These are phyloP conservation scores for Clavaria fumosa DNA, from an alignment of 768 basidiomycete genomes.

Conservation along the genomic window DNA sequence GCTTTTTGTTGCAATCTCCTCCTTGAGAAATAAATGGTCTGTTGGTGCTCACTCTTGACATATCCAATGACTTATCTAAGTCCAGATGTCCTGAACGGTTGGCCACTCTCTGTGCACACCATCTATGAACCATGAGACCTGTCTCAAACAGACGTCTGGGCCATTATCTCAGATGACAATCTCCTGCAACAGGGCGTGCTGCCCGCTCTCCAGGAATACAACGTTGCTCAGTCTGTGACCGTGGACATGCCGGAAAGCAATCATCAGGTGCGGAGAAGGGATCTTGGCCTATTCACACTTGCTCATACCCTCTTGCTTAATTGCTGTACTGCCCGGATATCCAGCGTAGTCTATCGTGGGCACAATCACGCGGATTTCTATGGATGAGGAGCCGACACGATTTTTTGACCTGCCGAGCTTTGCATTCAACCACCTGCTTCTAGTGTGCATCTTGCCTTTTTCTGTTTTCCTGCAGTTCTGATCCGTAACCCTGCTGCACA, in stretches of 20 bases:
- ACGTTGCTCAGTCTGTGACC: constrained; percentile 73
- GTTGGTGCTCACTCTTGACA: constrained; percentile 36
- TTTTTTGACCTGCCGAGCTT: constrained; percentile 78
- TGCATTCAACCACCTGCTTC: constrained; percentile 68
- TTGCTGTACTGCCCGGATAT: constrained; percentile 3
- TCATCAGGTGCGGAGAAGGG: constrained; percentile 62
- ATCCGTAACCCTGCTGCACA: constrained; percentile 15
- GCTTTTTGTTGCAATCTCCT: constrained; percentile 77
- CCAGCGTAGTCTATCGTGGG: constrained; percentile 70
- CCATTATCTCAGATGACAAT: constrained; percentile 77
- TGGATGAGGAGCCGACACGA: constrained; percentile 47
- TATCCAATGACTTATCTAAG: not conserved
- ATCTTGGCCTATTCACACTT: constrained; percentile 6
- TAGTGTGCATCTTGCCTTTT: constrained; percentile 34
- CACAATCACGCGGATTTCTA: constrained; percentile 46
- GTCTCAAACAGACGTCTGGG: constrained; percentile 56
- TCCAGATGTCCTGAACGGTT: not conserved
- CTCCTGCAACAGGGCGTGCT: constrained; percentile 63
- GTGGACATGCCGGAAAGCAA: constrained; percentile 67
- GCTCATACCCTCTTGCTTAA: not conserved
- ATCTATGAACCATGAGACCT: not conserved
- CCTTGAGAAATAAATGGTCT: constrained; percentile 96
- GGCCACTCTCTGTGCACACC: too few species aligned
- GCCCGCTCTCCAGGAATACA: constrained; percentile 72
- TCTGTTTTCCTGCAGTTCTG: constrained; percentile 16